Evolutionary conservation across 345 rosid species (phyloP), one percentile per base, ranked within the genome.

Genomic region (Hibiscus trionum): DNA sequence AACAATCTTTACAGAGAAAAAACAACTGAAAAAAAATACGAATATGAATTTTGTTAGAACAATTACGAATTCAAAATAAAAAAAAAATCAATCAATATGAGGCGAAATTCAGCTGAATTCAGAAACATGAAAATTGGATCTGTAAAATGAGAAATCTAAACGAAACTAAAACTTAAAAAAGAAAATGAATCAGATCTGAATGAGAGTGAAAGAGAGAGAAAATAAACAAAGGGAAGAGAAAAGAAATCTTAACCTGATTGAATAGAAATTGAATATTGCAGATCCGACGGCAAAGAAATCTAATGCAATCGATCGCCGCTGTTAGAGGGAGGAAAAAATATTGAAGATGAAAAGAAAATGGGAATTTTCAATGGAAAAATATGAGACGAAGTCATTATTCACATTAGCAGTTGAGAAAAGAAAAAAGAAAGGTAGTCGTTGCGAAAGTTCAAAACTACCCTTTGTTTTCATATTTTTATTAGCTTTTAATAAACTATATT

Each of bases 251-350:
- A 68, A 86, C 83, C 84, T 70, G 63, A 56, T 17, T 53, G 66
- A 71, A 76, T 35, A 65, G 66, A 52, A 66, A 82, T 68, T 71
- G 71, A 56, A 70, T 82, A 50, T 72, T 75, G 21, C 56, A 70
- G 83, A 83, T 83, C 83, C 52, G 75, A 61, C 33, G 55, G 50
- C 14, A 11, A 71, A 66, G 5, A 11, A 3, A 37, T 14, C 3
- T 7, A 12, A 24, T 46, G 29, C 26, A 17, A 63, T 12, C 21
- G 47, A 12, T 19, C 64, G 46, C 37, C 69, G 3, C 42, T 44
- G 19, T 62, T 35, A 57, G 39, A 69, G 69, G 61, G 71, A 71
- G 69, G 19, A 46, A 71, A 68, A 73, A 66, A 35, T 4, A 17
- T 57, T 58, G 27, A 56, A 39, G 42, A 52, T 49, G 39, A 14